Percentiles rank a stretch among this genome's conserved stretches.
Evolutionary conservation across 73 alveolate species (phyloP).

Genomic region (Urostyla sp.): DNA sequence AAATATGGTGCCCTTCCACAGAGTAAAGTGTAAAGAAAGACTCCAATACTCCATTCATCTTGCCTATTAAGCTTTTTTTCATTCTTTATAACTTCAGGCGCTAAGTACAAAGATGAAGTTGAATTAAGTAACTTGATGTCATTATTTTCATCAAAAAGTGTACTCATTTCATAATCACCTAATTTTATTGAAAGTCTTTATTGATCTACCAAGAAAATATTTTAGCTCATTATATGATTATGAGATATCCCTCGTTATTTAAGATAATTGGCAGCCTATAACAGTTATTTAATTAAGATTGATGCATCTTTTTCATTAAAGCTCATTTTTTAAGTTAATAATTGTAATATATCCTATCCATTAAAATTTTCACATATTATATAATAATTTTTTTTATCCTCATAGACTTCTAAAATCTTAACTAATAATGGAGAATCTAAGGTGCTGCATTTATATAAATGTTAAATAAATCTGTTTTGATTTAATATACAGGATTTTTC

Average conservation of each 20-base stretch:
- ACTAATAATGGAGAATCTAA: conserved; percentile 66
- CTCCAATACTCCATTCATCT: conserved; percentile 81
- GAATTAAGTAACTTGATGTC: too few relatives aligned
- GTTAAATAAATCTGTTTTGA: too few relatives aligned
- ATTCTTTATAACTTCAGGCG: conserved; percentile 78
- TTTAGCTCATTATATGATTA: too few relatives aligned
- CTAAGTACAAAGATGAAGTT: conserved; percentile 66
- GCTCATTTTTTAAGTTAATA: conserved; percentile 11
- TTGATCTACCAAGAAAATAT: too few relatives aligned
- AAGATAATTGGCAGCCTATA: conserved; percentile 4
- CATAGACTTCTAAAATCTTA: conserved; percentile 58
- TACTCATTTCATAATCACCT: not conserved
- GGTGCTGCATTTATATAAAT: too few relatives aligned
- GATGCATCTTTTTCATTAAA: conserved; percentile 27
- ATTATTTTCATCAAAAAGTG: too few relatives aligned
- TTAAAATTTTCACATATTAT: conserved; percentile 41
- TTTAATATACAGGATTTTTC: too few relatives aligned
- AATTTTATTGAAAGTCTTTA: not conserved
- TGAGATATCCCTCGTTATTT: conserved; percentile 48
- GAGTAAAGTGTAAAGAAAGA: conserved; percentile 70
- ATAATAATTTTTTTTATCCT: conserved; percentile 58
- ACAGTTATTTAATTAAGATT: not conserved
- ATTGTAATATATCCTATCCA: conserved; percentile 36
- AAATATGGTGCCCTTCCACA: conserved; percentile 80
- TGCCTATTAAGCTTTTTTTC: conserved; percentile 58